Base-by-base conservation (phyloP, 495 filamentous ascomycete genomes). In the Podospora anserina region DNA sequence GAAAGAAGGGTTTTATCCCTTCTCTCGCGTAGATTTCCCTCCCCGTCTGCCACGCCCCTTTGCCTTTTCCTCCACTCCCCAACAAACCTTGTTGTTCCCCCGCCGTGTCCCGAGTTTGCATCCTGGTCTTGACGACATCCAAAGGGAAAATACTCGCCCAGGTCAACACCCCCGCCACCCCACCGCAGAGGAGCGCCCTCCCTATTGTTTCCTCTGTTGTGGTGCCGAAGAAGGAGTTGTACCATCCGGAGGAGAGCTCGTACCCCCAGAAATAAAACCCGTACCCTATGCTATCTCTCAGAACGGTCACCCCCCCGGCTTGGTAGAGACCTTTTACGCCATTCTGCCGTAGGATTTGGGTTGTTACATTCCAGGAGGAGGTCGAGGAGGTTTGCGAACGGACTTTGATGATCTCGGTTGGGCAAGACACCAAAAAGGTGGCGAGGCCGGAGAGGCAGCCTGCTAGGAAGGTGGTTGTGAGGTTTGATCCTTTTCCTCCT, bases 241-340 rank as follows among this genome's bases (percentile, higher is more conserved):
- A 61, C 64, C 82, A 80, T 20, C 85, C 83, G 64, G 88, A 90
- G 69, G 80, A 85, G 53, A 91, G 80, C 77, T 96, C 91, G 73
- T 97, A 97, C 16, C 89, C 88, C 88, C 89, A 93, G 77, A 97
- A 97, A 76, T 97, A 97, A 75, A 96, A 96, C 3, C 93, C 93
- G 77, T 96, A 97, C 20, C 93, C 93, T 67, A 97, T 85, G 66
- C 89, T 88, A 78, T 97, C 93, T 59, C 93, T 82, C 60, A 92
- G 75, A 66, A 89, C 91, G 9, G 94, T 97, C 27, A 97, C 86
- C 4, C 76, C 81, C 32, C 93, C 93, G 28, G 91, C 93, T 66
- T 85, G 82, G 76, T 95, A 97, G 11, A 97, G 74, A 0, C 92
- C 93, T 27, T 82, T 79, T 32, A 91, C 71, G 0, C 93, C 92